A percentile compares a stretch with the other conserved stretches of the same genome.
Evolutionary conservation across 108 stramenopile species (phyloP).

Genomic region (Cyclotella distinguenda): DNA sequence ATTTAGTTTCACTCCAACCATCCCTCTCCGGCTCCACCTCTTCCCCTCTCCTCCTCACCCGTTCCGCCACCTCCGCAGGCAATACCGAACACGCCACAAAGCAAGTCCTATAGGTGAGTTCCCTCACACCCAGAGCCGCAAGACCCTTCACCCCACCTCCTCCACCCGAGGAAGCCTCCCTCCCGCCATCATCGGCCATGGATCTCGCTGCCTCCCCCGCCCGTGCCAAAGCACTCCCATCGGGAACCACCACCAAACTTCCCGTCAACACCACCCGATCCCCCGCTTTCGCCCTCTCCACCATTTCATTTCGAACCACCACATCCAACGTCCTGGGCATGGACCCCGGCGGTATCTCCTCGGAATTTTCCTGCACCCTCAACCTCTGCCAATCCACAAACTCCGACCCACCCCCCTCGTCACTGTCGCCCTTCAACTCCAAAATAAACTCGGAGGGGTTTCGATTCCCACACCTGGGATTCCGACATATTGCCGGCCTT

Average conservation of each 20-base stretch:
- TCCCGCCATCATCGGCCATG: constrained; percentile 12
- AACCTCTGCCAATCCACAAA: constrained; percentile 99
- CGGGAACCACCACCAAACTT: constrained; percentile 91
- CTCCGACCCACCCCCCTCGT: constrained; percentile 39
- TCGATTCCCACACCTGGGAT: constrained; percentile 85
- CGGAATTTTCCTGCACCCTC: constrained; percentile 96
- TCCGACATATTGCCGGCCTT: constrained; percentile 92
- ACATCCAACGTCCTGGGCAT: constrained; percentile 97
- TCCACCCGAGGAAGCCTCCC: constrained; percentile 66
- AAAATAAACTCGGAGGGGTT: constrained; percentile 74
- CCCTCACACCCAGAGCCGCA: constrained; percentile 89
- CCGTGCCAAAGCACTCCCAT: constrained; percentile 84
- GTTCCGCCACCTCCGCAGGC: constrained; percentile 55
- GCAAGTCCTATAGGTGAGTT: constrained; percentile 94
- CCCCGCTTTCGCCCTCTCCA: constrained; percentile 97
- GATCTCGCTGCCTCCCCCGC: constrained; percentile 79
- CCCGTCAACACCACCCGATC: constrained; percentile 93
- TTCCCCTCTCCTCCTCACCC: constrained; percentile 29
- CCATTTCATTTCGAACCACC: constrained; percentile 93
- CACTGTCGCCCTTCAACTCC: constrained; percentile 38
- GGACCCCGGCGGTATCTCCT: constrained; percentile 96
- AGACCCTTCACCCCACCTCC: constrained; percentile 91
- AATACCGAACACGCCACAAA: constrained; percentile 91
- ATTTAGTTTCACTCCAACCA: constrained; percentile 5
- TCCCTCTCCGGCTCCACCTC: constrained; percentile 8